phyloP scores from a whole-genome alignment of 2,329 filamentous ascomycete species.

The Sporothrix brunneoviolacea region DNA sequence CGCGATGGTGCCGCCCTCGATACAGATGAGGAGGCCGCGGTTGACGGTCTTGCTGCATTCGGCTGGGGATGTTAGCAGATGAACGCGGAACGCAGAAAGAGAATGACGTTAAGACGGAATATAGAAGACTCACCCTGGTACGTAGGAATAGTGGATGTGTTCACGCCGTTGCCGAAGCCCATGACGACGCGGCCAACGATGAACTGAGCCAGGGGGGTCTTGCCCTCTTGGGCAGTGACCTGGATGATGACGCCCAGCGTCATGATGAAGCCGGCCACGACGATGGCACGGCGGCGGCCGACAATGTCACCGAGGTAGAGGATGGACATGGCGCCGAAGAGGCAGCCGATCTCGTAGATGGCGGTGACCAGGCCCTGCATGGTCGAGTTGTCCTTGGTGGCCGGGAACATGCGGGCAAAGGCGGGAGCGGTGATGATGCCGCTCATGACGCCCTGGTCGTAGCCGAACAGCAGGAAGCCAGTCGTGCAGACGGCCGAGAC shows the following conservation, averaged over 20 bases:
- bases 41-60: conserved; percentile 39
- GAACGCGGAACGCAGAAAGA: background rate
- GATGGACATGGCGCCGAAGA: conserved; percentile 41
- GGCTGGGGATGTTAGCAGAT: conserved; percentile 34
- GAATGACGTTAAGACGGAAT: background rate
- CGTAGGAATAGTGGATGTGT: conserved; percentile 33
- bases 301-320: conserved; percentile 47
- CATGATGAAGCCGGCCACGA: conserved; percentile 51
- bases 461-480: conserved; percentile 12
- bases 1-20: conserved; percentile 39
- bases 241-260: conserved; percentile 56
- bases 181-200: conserved; percentile 44
- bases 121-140: conserved; percentile 33
- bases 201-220: conserved; percentile 35
- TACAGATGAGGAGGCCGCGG: conserved; percentile 37
- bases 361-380: conserved; percentile 42
- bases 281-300: conserved; percentile 47
- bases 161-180: conserved; percentile 47
- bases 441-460: conserved; percentile 36
- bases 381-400: conserved; percentile 31
- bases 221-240: conserved; percentile 23
- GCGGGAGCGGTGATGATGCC: conserved; percentile 45
- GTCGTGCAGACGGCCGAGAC: conserved; percentile 2
- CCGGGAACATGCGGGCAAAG: conserved; percentile 41
- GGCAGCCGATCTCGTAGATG: conserved; percentile 41